Percentiles rank a stretch among this genome's conserved stretches.
Conservation (phyloP, 495 filamentous ascomycete species). For the Viridothelium virens region DNA sequence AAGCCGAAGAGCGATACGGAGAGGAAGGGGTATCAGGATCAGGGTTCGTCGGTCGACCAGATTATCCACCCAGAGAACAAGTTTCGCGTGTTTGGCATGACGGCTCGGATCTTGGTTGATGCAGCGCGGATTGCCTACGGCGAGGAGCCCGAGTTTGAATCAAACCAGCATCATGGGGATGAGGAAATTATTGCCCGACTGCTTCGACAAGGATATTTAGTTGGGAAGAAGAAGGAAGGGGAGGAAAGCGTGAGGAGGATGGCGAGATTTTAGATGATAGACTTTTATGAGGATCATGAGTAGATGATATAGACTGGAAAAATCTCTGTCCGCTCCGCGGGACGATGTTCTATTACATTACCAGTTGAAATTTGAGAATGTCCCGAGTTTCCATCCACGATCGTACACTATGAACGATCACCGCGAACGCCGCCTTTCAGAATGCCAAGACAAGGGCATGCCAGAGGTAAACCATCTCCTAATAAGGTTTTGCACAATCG, state of each 20-base stretch:
- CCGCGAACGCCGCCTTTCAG: neutral
- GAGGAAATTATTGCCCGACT: slow-evolving; percentile 63
- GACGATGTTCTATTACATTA: neutral
- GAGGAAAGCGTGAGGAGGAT: slow-evolving; percentile 27
- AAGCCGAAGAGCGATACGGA: neutral
- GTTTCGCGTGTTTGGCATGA: slow-evolving; percentile 88
- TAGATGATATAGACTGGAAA: neutral
- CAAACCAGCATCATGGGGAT: slow-evolving; percentile 72
- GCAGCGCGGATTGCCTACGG: slow-evolving; percentile 75
- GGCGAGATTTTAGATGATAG: neutral
- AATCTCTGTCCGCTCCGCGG: neutral
- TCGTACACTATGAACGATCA: neutral
- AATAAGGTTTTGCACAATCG: too few relatives aligned
- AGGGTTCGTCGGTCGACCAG: neutral
- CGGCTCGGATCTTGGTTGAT: slow-evolving; percentile 79
- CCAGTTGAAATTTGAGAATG: neutral
- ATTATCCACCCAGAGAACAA: slow-evolving; percentile 25
- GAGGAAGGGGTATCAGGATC: neutral
- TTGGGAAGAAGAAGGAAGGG: slow-evolving; percentile 45
- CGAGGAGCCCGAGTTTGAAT: slow-evolving; percentile 73
- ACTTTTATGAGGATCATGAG: neutral
- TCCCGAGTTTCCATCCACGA: neutral
- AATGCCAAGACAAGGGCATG: neutral
- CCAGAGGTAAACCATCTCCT: neutral
- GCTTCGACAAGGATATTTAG: slow-evolving; percentile 52